Evolutionary conservation across 495 filamentous ascomycete genomes (phyloP).

Genomic region (Penicillium coffeae): DNA sequence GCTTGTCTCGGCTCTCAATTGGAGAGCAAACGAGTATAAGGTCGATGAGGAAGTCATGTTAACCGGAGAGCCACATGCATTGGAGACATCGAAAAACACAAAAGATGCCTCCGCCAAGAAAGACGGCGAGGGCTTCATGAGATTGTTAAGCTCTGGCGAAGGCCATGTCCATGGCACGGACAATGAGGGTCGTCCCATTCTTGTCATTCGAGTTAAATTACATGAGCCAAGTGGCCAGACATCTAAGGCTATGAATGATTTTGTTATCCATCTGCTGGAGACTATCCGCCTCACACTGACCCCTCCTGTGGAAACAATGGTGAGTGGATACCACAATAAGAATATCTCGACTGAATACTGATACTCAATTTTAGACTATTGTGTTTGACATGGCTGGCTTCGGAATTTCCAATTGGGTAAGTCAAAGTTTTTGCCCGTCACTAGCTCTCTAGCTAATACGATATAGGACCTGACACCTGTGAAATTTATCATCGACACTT

Average conservation of each 20-base stretch:
- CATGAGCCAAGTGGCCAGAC: constrained; percentile 78
- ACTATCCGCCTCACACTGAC: constrained; percentile 71
- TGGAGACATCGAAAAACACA: constrained; percentile 49
- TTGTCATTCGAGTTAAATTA: constrained; percentile 69
- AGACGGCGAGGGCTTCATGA: constrained; percentile 71
- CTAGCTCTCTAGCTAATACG: background rate
- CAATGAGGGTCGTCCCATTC: constrained; percentile 75
- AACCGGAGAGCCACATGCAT: constrained; percentile 65
- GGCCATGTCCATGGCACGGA: constrained; percentile 82
- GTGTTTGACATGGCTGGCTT: constrained; percentile 92
- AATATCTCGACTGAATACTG: background rate
- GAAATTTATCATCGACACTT: constrained; percentile 95
- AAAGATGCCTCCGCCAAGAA: constrained; percentile 52
- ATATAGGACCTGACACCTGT: constrained; percentile 81
- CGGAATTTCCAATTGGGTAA: constrained; percentile 84
- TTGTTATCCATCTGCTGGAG: constrained; percentile 88
- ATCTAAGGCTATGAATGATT: constrained; percentile 72
- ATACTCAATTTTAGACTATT: constrained; percentile 51
- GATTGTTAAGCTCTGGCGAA: constrained; percentile 83
- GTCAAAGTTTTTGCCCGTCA: constrained; percentile 2
- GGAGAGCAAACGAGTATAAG: constrained; percentile 71
- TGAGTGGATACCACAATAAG: constrained; percentile 35
- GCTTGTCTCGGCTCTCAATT: constrained; percentile 83
- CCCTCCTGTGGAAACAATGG: constrained; percentile 79
- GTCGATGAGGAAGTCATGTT: constrained; percentile 70